Evolutionary conservation across 495 filamentous ascomycete genomes (phyloP).

Genomic region (Penicillium ucsense): DNA sequence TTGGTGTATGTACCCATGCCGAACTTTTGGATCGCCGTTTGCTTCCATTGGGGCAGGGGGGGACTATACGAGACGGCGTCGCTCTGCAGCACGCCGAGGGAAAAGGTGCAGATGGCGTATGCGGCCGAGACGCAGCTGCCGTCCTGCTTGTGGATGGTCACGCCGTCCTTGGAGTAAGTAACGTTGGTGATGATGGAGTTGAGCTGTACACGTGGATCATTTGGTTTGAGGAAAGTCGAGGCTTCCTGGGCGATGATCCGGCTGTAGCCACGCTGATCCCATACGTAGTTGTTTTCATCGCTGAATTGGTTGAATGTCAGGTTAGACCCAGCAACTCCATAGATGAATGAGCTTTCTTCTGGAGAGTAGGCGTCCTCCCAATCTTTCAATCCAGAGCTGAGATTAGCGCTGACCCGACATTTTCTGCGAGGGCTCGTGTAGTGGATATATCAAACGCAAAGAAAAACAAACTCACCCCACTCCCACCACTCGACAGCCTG

Average conservation of each 20-base stretch:
- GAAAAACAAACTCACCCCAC: constrained; percentile 25
- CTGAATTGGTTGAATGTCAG: constrained; percentile 40
- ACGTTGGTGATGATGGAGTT: constrained; percentile 52
- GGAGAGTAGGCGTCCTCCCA: constrained; percentile 46
- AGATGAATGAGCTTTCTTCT: constrained; percentile 37
- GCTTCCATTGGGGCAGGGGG: constrained; percentile 56
- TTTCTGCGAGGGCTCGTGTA: too few relatives aligned
- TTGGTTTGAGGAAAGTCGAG: constrained; percentile 44
- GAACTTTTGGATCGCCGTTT: constrained; percentile 53
- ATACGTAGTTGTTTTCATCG: constrained; percentile 56
- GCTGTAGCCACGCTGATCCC: constrained; percentile 61
- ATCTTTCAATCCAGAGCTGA: constrained; percentile 20
- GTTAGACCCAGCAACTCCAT: constrained; percentile 35
- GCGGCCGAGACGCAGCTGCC: constrained; percentile 53
- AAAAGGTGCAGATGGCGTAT: constrained; percentile 50
- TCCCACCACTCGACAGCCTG: constrained; percentile 59
- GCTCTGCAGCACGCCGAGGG: constrained; percentile 60
- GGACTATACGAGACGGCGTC: constrained; percentile 52
- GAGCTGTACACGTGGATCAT: constrained; percentile 50
- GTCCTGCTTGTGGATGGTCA: constrained; percentile 47
- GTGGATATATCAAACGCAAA: too few relatives aligned
- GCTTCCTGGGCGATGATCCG: constrained; percentile 52
- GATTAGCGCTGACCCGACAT: too few relatives aligned
- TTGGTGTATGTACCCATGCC: constrained; percentile 73
- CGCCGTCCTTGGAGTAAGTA: constrained; percentile 42